Base-by-base conservation (phyloP, 306 rosid species). In the Vicia villosa region DNA sequence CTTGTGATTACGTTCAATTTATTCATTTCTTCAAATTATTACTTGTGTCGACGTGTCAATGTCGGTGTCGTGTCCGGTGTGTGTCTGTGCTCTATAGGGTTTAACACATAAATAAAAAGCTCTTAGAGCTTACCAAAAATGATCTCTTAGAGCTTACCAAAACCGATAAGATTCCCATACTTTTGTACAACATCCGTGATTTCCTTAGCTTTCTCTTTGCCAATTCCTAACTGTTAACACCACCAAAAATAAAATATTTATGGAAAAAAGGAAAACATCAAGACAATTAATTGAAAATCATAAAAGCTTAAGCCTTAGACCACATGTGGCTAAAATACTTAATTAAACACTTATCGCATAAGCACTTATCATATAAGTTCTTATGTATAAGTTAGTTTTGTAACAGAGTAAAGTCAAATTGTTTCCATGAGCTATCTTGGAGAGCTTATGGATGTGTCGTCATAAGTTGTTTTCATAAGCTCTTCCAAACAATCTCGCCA, bases 81-180 rank as follows among this genome's bases (percentile, higher is more conserved):
- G 28, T 24, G 28, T 24, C 3, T 4, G 28, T 24, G 28, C 28
- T 24, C 28, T 4, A 24, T 24, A 24, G 28, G 4, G 3, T 2
- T 40, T 65, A 42, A 11, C 63, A 12, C 19, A 40, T 50, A 24
- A 65, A 42, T 20, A 30, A 17, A 64, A 60, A 59, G 49, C 28
- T 62, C 10, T 34, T 56, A 58, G 55, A 66, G 57, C 87, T 82
- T 72, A 87, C 92, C 85, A 45, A 87, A 82, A 74, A n/a, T n/a
- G n/a, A n/a, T n/a, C 28, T 62, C 10, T 34, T 56, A 58, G 55
- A 66, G 57, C 87, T 82, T 72, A 87, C 92, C 85, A 45, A 87
- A 82, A 74, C 92, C 89, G 24, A 83, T 70, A n/a, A 87, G 89
- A 64, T 85, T 87, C 38, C 88, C 89, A 63, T 85, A 80, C 64